Evolutionary conservation across 176 grass and related monocot species (phyloP).

Genomic region (Oryza coarctata): DNA sequence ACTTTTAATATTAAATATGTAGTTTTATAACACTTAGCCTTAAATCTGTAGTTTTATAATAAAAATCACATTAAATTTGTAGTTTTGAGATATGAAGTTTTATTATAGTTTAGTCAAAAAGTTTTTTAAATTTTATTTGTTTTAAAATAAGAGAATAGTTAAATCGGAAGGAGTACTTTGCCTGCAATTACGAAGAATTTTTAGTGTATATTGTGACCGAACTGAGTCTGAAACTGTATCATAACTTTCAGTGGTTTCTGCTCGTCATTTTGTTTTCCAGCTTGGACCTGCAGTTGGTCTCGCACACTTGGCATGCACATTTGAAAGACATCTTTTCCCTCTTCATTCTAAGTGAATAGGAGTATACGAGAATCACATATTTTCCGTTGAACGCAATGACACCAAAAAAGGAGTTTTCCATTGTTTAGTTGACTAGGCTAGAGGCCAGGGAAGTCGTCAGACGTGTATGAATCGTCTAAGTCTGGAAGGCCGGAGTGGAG

Average conservation of each 20-base stretch:
- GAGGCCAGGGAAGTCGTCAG: not conserved
- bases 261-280: not conserved
- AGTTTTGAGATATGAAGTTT: too few species aligned
- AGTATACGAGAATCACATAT: not conserved
- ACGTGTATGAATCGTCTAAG: not conserved
- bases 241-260: not conserved
- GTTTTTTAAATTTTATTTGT: too few species aligned
- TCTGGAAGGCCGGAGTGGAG: not conserved
- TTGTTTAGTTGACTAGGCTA: not conserved
- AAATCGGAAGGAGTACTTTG: too few species aligned
- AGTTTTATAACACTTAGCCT: too few species aligned
- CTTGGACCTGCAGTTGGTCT: not conserved
- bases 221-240: not conserved
- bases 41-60: too few species aligned
- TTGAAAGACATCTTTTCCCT: not conserved
- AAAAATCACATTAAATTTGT: too few species aligned
- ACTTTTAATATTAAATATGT: too few species aligned
- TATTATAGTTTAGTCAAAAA: too few species aligned
- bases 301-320: not conserved
- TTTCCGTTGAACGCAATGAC: slow-evolving; percentile 18
- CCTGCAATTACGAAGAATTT: not conserved
- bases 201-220: not conserved
- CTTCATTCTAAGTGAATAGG: not conserved
- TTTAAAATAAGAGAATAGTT: too few species aligned
- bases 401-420: not conserved